These are phyloP conservation scores for Fusarium paranaense DNA, from an alignment of 2,329 filamentous ascomycete genomes.

Conservation along the genomic window DNA sequence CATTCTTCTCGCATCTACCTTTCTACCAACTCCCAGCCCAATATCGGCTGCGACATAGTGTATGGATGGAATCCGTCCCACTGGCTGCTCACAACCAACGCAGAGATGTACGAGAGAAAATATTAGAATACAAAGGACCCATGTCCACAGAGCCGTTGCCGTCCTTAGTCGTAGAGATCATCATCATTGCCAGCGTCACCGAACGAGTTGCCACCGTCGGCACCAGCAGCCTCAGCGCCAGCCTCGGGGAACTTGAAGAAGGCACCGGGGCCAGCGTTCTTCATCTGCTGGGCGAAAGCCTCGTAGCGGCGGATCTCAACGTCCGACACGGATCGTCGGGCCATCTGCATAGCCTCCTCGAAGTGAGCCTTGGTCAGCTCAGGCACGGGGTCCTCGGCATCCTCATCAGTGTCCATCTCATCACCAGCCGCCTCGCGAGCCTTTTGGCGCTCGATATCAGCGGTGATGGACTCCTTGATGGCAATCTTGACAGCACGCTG, in stretches of 20 bases:
- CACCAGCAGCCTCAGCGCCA: conserved; percentile 70
- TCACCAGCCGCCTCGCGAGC: conserved; percentile 87
- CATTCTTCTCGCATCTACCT: conserved; percentile 42
- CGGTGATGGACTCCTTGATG: conserved; percentile 94
- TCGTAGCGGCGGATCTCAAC: conserved; percentile 99
- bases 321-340: conserved; percentile 92
- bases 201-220: conserved; percentile 73
- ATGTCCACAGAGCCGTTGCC: conserved; percentile 36
- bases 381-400: conserved; percentile 91
- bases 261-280: conserved; percentile 93
- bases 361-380: conserved; percentile 97
- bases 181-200: conserved; percentile 94
- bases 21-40: conserved; percentile 53
- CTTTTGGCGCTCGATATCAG: conserved; percentile 91
- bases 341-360: conserved; percentile 97
- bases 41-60: conserved; percentile 42
- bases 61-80: conserved; percentile 39
- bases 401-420: conserved; percentile 77
- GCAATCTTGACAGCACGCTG: conserved; percentile 99
- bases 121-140: conserved; percentile 61
- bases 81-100: conserved; percentile 38
- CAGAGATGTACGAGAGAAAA: conserved; percentile 53
- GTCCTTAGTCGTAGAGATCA: conserved; percentile 89
- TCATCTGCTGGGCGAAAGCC: conserved; percentile 98
- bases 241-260: conserved; percentile 97